Base-by-base conservation (phyloP, 805 yeast genomes). In the Nakazawaea ambrosiae region DNA sequence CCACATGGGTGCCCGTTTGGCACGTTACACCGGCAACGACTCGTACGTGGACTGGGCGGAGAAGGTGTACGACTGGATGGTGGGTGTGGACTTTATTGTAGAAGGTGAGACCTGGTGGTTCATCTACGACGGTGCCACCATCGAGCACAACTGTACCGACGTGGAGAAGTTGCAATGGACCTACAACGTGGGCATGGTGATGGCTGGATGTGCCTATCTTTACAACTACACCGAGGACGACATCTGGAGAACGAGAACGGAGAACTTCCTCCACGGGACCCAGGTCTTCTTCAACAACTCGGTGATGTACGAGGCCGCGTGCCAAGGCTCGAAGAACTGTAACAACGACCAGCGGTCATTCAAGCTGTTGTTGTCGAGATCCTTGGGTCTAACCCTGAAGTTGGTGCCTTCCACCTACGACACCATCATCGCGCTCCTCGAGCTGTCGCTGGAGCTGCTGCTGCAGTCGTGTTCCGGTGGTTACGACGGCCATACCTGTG, bases 381-480 rank as follows among this genome's bases (percentile, higher is more conserved):
- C 77, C 51, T 58, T 81, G 42, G 85, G 83, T 18, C 63, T 73
- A 41, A 74, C 87, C 2, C 72, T 81, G 14, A 61, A 70, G 30
- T 57, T 82, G 60, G 76, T 73, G 2, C 86, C 87, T 2, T 58
- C 65, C 27, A 63, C 81, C 4, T 58, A 53, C 33, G 68, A 65
- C 34, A 51, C 57, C 4, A 73, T 82, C 45, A 61, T 57, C 39
- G 32, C 49, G 8, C 61, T 62, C 53, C 37, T 75, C 12, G 64
- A 63, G 22, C 58, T 65, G 23, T 75, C 80, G 16, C 83, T 86
- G 2, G 40, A 45, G 18, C 95, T 79, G 20, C 95, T 95, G 1
- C 90, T 89, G 2, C 60, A 61, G 34, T 73, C 90, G 1, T 86
- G 96, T 59, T 63, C 78, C 1, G 96, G 96, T 42, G 97, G 96